These are phyloP conservation scores for Verticillium nubilum DNA, from an alignment of 2,329 filamentous ascomycete species.

Conservation along the genomic window DNA sequence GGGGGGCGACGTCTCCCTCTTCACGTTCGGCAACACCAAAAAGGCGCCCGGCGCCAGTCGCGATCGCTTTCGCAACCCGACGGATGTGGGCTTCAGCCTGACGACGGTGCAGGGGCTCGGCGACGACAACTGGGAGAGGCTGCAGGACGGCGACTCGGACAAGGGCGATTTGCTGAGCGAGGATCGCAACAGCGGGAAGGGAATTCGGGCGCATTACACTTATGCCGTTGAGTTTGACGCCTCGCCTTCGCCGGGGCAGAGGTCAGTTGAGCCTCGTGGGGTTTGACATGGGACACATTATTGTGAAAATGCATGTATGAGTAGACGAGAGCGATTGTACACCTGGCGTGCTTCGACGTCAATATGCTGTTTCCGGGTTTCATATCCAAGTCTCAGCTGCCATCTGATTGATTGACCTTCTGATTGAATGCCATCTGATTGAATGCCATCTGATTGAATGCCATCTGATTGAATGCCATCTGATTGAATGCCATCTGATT, in stretches of 20 bases:
- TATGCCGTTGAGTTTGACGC: conserved; percentile 1
- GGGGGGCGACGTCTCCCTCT: neutral
- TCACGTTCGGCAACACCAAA: conserved; percentile 8
- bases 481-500: no score
- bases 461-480: no score
- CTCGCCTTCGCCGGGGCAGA: neutral
- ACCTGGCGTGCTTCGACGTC: neutral
- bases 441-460: no score
- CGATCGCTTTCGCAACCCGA: conserved; percentile 5
- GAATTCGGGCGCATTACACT: conserved; percentile 10
- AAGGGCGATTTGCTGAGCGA: conserved; percentile 6
- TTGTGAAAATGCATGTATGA: no score
- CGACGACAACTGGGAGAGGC: conserved; percentile 11
- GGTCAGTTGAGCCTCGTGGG: neutral
- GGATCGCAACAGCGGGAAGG: conserved; percentile 1
- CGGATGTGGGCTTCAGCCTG: conserved; percentile 5
- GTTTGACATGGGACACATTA: neutral
- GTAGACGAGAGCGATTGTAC: neutral
- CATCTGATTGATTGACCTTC: neutral
- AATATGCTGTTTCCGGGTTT: neutral
- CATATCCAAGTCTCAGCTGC: neutral
- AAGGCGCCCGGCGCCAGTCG: conserved; percentile 7
- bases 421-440: no score
- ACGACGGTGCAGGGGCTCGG: conserved; percentile 8
- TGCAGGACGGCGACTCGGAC: conserved; percentile 11